phyloP scores from a whole-genome alignment of 768 basidiomycete genomes.

The Paxillus ammoniavirescens region DNA sequence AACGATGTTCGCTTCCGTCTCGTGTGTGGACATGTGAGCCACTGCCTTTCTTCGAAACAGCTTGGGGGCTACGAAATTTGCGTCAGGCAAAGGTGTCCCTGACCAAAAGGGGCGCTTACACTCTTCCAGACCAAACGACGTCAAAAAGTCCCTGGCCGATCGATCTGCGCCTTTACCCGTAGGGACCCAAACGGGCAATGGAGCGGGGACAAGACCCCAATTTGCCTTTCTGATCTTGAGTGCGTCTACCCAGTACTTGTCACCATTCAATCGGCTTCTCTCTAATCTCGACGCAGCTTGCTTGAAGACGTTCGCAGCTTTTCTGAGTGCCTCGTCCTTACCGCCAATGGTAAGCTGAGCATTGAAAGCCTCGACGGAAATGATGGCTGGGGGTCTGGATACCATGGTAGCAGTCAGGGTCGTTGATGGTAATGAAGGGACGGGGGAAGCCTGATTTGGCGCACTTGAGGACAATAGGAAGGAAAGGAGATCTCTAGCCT shows the following conservation, averaged over 20 bases:
- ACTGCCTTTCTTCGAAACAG: conserved; percentile 66
- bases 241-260: conserved; percentile 82
- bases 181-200: conserved; percentile 66
- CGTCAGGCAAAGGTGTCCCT: conserved; percentile 1
- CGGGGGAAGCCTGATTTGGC: conserved; percentile 33
- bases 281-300: conserved; percentile 70
- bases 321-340: conserved; percentile 77
- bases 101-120: conserved; percentile 46
- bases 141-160: conserved; percentile 77
- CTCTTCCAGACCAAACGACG: conserved; percentile 80
- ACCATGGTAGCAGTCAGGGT: conserved; percentile 62
- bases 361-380: conserved; percentile 70
- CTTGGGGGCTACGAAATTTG: conserved; percentile 50
- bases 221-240: conserved; percentile 73
- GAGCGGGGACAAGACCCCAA: conserved; percentile 80
- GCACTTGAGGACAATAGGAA: conserved; percentile 48
- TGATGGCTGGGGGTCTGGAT: conserved; percentile 61
- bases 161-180: conserved; percentile 77
- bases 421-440: conserved; percentile 28
- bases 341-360: conserved; percentile 70
- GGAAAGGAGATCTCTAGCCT: conserved; percentile 68
- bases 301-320: conserved; percentile 71
- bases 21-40: conserved; percentile 60
- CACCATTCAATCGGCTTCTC: conserved; percentile 54
- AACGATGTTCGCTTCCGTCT: conserved; percentile 41